phyloP scores from a whole-genome alignment of 345 rosid genomes.

The Limnanthes douglasii region DNA sequence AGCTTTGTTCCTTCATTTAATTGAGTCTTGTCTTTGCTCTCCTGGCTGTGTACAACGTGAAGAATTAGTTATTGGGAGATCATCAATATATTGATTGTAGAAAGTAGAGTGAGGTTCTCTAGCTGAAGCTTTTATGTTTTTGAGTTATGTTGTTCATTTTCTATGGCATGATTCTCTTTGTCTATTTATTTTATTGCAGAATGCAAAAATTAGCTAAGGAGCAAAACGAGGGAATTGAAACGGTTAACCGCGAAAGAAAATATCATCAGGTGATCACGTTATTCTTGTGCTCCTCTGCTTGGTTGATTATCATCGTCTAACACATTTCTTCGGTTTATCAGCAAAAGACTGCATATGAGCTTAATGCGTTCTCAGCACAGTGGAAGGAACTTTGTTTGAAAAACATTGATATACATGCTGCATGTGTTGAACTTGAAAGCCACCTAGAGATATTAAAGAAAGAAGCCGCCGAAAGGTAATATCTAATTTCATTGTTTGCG shows the following conservation, averaged over 20 bases:
- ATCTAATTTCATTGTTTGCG: not conserved
- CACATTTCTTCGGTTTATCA: constrained; percentile 14
- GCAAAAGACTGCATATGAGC: constrained; percentile 92
- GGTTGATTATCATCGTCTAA: constrained; percentile 1
- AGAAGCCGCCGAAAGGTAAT: constrained; percentile 71
- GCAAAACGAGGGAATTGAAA: constrained; percentile 71
- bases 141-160: constrained; percentile 4
- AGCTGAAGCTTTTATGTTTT: constrained; percentile 2
- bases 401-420: constrained; percentile 74
- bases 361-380: constrained; percentile 68
- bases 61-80: too few relatives aligned
- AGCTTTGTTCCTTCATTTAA: too few relatives aligned
- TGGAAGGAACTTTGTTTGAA: constrained; percentile 87
- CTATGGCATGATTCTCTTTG: not conserved
- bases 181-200: constrained; percentile 19
- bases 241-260: constrained; percentile 89
- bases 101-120: constrained; percentile 1
- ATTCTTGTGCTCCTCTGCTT: constrained; percentile 3
- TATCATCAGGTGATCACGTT: constrained; percentile 64
- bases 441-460: constrained; percentile 41
- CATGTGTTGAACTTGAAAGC: constrained; percentile 49
- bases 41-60: too few relatives aligned
- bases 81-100: too few relatives aligned
- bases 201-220: constrained; percentile 67
- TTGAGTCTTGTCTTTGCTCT: too few relatives aligned